Evolutionary conservation across 2,329 filamentous ascomycete species (phyloP), one percentile per base, ranked within the genome.

Genomic region (Claviceps sp.): DNA sequence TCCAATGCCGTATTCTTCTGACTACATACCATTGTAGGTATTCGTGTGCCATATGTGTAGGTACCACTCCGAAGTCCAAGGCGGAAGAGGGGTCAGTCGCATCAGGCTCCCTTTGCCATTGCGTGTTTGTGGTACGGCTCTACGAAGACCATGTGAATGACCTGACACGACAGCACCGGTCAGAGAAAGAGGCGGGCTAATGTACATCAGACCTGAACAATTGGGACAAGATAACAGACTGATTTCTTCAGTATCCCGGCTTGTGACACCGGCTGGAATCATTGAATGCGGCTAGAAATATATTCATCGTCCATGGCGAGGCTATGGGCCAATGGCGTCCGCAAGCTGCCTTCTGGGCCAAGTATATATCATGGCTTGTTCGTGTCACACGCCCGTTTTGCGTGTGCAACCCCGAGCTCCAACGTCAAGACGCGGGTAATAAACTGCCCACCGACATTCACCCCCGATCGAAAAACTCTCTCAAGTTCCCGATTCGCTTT

Each of bases 151-250:
- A 34, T 34, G 9, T 34, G 30, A 34, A 34, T 34, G 30, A 34
- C 26, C 18, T 42, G 47, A 37, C 48, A 50, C 48, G 42, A 41
- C 48, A 50, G 48, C 40, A 37, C 43, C 50, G 50, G 50, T 52
- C 50, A 47, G 44, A 46, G 44, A 46, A 26, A 26, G 24, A 22
- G 7, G 18, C 22, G 26, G 44, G 44, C 44, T 46, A 8, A 47
- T 37, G 44, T 30, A 37, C 30, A 37, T n/a, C 44, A 47, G 34
- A 46, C 42, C 7, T 13, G 30, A 34, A 34, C 30, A 11, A 34
- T 34, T 34, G 30, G 30, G 9, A 34, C 9, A 34, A 34, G 9
- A 34, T 2, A 34, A 9, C 30, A 34, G 30, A 11, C 30, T 9
- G 20, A 22, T 26, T 24, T 45, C 43, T 30, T 45, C 43, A 34